Evolutionary conservation across 1,284 basidiomycete genomes (phyloP).

Genomic region (Ustilago hordei): DNA sequence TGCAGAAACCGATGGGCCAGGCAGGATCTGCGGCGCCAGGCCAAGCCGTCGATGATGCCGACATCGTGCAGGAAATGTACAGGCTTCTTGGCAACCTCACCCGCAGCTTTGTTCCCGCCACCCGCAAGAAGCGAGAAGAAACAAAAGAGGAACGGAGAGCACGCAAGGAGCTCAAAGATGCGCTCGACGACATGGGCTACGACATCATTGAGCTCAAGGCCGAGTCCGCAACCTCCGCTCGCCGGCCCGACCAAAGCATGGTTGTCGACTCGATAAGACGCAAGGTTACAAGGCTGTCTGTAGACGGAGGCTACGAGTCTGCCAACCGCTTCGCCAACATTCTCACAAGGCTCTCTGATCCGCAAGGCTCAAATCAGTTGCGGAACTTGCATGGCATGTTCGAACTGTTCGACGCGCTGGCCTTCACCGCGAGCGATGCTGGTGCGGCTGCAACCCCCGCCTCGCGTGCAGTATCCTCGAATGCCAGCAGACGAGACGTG

Average conservation of each 20-base stretch:
- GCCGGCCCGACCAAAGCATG: constrained; percentile 26
- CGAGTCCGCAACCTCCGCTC: constrained; percentile 18
- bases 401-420: constrained; percentile 40
- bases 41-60: constrained; percentile 37
- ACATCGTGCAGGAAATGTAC: constrained; percentile 48
- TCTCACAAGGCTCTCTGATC: constrained; percentile 29
- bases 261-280: constrained; percentile 39
- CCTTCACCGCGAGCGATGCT: constrained; percentile 36
- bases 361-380: constrained; percentile 21
- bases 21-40: constrained; percentile 13
- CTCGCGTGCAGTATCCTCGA: constrained; percentile 24
- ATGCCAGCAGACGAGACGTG: constrained; percentile 23
- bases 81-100: constrained; percentile 49
- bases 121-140: constrained; percentile 50
- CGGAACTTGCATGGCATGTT: constrained; percentile 43
- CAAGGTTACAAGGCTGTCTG: constrained; percentile 40
- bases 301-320: constrained; percentile 53
- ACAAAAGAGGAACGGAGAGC: constrained; percentile 36
- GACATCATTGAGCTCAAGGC: constrained; percentile 52
- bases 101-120: constrained; percentile 48
- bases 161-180: constrained; percentile 48
- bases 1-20: constrained; percentile 8
- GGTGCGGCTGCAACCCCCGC: constrained; percentile 34
- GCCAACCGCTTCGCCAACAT: constrained; percentile 38
- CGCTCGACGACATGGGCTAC: constrained; percentile 51